Evolutionary conservation across 192 early-diverging fungal genomes (phyloP), one percentile per base, ranked within the genome.

Genomic region (Polychytrium aggregatum): DNA sequence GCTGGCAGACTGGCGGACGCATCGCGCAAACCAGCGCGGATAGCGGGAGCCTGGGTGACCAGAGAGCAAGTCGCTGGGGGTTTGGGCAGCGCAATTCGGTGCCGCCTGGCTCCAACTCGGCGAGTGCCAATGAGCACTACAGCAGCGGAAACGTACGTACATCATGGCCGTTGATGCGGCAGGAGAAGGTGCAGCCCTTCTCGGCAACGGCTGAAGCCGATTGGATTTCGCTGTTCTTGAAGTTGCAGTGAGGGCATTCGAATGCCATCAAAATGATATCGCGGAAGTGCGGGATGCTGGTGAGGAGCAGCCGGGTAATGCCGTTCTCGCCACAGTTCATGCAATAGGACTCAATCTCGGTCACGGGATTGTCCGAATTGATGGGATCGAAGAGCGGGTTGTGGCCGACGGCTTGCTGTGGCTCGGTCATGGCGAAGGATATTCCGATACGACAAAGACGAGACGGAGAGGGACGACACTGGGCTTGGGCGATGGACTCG

Each of bases 321-420:
- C 92, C 92, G 79, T 81, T 83, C 48, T 93, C 70, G 41, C 81
- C 67, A 64, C 92, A 96, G 53, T 79, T 79, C 87, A 96, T 88
- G 62, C 92, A 96, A 28, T 87, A 55, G 45, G 77, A 82, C 62
- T 96, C 90, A 41, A 94, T 82, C 62, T 90, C 92, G 2, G 85
- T 83, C 16, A 82, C 81, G 16, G 67, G 59, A n/a, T 67, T 64
- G 46, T 74, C 67, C 9, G 76, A 78, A 43, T 82, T 68, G 37
- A 88, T 69, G 57, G 81, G 71, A 46, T 79, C 70, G 68, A 87
- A 86, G 37, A 88, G 30, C 8, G 21, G 37, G 52, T 62, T 41
- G 18, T 41, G 4, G 40, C 6, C 18, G 18, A 9, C 22, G 18
- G 18, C 16, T n/a, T 9, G 40, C 40, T 3, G 40, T 16, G 40